These are phyloP conservation scores for Taiozyma sp. DNA, from an alignment of 1,139 yeast species.

Conservation along the genomic window DNA sequence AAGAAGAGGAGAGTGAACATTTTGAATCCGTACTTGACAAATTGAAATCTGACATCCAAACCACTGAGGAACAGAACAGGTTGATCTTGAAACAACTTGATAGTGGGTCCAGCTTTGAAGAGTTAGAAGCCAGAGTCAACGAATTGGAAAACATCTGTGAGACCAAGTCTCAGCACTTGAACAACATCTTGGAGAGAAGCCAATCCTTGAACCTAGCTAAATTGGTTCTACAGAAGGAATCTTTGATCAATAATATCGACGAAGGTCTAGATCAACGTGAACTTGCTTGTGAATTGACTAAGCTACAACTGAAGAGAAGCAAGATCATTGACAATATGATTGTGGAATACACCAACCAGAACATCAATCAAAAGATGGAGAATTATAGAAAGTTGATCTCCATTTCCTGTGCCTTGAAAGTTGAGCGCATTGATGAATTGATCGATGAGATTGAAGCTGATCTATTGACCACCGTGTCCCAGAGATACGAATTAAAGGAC, in stretches of 20 bases:
- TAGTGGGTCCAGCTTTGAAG: constrained; percentile 15
- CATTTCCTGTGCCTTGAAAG: constrained; percentile 68
- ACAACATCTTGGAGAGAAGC: constrained; percentile 45
- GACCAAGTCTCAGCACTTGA: constrained; percentile 31
- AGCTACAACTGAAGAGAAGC: constrained; percentile 49
- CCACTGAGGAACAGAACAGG: constrained; percentile 19
- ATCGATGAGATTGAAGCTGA: constrained; percentile 50
- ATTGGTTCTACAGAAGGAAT: constrained; percentile 51
- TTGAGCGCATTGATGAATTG: constrained; percentile 77
- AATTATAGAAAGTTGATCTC: constrained; percentile 80
- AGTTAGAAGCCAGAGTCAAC: constrained; percentile 27
- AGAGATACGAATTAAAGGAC: neutral
- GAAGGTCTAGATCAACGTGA: constrained; percentile 16
- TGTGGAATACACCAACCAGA: constrained; percentile 30
- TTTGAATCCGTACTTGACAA: constrained; percentile 19
- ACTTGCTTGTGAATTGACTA: constrained; percentile 44
- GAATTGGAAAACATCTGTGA: constrained; percentile 25
- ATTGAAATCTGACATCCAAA: constrained; percentile 18
- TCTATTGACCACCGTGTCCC: constrained; percentile 20
- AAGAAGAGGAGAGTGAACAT: constrained; percentile 33
- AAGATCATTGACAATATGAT: constrained; percentile 38
- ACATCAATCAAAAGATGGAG: constrained; percentile 50
- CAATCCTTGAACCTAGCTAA: constrained; percentile 59
- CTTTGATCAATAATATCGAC: constrained; percentile 29
- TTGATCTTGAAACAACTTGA: constrained; percentile 18